A percentile compares a stretch with the other conserved stretches of the same genome.
These are phyloP conservation scores for Alternaria angustiovoidea DNA, from an alignment of 2,329 filamentous ascomycete genomes.

Conservation along the genomic window DNA sequence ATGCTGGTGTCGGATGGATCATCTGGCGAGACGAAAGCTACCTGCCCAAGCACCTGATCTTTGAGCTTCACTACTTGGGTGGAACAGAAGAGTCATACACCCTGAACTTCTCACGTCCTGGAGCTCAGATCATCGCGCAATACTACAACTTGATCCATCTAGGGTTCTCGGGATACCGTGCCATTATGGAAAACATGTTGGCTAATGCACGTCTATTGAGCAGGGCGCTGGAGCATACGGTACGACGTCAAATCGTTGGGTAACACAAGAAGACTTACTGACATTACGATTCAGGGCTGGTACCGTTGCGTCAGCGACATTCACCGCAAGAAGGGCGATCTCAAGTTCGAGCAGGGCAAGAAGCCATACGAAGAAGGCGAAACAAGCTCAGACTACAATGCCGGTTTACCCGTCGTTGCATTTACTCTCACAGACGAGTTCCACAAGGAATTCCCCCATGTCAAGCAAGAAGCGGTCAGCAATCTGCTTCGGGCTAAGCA, in stretches of 20 bases:
- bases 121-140: constrained; percentile 73
- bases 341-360: constrained; percentile 54
- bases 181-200: constrained; percentile 70
- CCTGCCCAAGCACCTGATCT: constrained; percentile 73
- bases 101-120: constrained; percentile 75
- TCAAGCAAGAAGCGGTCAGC: constrained; percentile 70
- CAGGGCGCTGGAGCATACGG: constrained; percentile 68
- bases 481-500: constrained; percentile 70
- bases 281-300: constrained; percentile 57
- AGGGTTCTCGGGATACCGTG: constrained; percentile 70
- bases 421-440: constrained; percentile 69
- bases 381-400: constrained; percentile 66
- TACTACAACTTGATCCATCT: constrained; percentile 79
- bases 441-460: constrained; percentile 65
- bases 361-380: constrained; percentile 57
- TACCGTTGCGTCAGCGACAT: constrained; percentile 68
- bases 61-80: constrained; percentile 75
- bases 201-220: constrained; percentile 70
- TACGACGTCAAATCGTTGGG: not conserved
- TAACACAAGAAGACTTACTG: not conserved
- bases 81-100: constrained; percentile 76
- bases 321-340: constrained; percentile 64
- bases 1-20: constrained; percentile 72
- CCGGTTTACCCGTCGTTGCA: constrained; percentile 73
- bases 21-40: constrained; percentile 65